Percentiles rank a stretch among this genome's conserved stretches.
phyloP scores from a whole-genome alignment of 208 protist species.

The Trypanosoma brucei region DNA sequence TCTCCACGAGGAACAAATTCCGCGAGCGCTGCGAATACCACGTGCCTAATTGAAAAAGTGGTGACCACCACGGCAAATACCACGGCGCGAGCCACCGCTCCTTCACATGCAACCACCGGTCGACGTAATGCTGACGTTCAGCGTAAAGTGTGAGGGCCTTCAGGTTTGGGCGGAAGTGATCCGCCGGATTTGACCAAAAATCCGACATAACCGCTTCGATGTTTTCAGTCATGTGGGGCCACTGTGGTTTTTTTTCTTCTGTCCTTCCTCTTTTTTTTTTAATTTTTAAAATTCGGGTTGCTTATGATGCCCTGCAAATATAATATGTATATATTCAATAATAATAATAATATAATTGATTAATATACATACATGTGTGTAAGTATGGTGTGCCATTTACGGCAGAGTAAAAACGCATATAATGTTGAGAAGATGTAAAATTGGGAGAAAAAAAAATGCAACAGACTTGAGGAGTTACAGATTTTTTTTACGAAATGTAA shows the following conservation, averaged over 20 bases:
- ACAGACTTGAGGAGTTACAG: too few relatives aligned
- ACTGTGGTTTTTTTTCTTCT: constrained; percentile 1
- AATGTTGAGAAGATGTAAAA: too few relatives aligned
- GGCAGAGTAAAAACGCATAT: too few relatives aligned
- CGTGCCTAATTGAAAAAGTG: constrained; percentile 74
- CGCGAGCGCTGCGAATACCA: constrained; percentile 86
- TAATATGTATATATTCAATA: too few relatives aligned
- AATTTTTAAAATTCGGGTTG: neutral
- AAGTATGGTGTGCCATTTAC: too few relatives aligned
- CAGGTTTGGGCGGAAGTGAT: constrained; percentile 88
- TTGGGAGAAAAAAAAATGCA: too few relatives aligned
- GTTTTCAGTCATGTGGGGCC: neutral
- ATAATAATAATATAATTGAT: too few relatives aligned
- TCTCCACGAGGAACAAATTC: constrained; percentile 88
- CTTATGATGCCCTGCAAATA: too few relatives aligned
- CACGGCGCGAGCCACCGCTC: constrained; percentile 73
- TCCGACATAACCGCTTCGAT: constrained; percentile 33
- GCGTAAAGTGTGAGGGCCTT: constrained; percentile 86
- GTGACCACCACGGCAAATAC: constrained; percentile 86
- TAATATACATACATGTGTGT: too few relatives aligned
- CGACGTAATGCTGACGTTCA: constrained; percentile 76
- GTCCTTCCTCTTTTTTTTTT: constrained; percentile 8
- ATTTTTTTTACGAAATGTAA: too few relatives aligned
- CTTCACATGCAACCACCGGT: constrained; percentile 78
- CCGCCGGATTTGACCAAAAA: constrained; percentile 88